These are phyloP conservation scores for Cutaneotrichosporon curvatum DNA, from an alignment of 1,284 basidiomycete genomes.

Conservation along the genomic window DNA sequence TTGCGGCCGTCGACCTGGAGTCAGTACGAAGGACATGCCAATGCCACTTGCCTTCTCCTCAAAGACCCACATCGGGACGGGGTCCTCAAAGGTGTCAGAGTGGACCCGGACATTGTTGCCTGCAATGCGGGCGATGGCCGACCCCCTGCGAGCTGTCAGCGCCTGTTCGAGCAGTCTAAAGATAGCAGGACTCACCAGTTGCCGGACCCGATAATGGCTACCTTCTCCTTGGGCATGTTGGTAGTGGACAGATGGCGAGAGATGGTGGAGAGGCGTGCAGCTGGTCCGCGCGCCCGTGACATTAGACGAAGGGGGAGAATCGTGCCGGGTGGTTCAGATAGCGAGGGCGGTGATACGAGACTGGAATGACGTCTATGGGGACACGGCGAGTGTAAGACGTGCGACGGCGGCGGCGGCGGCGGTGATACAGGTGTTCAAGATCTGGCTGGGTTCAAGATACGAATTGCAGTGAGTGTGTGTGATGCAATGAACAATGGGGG, in stretches of 20 bases:
- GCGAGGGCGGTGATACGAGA: too few species aligned
- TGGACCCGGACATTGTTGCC: conserved; percentile 48
- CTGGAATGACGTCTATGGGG: too few species aligned
- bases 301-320: not conserved
- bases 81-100: conserved; percentile 47
- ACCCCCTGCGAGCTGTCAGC: conserved; percentile 48
- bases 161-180: not conserved
- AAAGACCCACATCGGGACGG: conserved; percentile 51
- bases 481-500: too few species aligned
- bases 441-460: too few species aligned
- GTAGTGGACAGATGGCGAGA: conserved; percentile 4
- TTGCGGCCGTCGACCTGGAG: conserved; percentile 50
- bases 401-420: too few species aligned
- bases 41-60: conserved; percentile 47
- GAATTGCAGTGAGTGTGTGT: too few species aligned
- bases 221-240: conserved; percentile 47
- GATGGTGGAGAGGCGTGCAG: not conserved
- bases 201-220: conserved; percentile 53
- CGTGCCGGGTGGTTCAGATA: too few species aligned
- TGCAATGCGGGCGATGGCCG: conserved; percentile 53
- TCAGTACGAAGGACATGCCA: not conserved
- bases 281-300: not conserved
- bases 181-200: conserved; percentile 36
- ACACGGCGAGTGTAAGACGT: too few species aligned
- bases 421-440: too few species aligned